These are phyloP conservation scores for Taphrina communis DNA, from an alignment of 1,139 yeast genomes.

Conservation along the genomic window DNA sequence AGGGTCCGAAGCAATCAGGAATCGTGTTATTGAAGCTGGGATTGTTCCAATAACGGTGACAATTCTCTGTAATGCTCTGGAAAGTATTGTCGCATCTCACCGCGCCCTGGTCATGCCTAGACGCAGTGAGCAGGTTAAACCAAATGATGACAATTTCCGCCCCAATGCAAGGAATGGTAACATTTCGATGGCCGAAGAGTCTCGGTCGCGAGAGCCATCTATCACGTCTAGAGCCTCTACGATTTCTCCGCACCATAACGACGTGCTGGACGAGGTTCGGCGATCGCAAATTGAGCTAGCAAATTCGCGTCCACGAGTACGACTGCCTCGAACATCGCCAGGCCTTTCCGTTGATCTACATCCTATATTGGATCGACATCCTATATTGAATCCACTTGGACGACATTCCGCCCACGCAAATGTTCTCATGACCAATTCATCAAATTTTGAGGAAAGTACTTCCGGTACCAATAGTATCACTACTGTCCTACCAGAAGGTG, in stretches of 20 bases:
- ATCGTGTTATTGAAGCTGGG: slow-evolving; percentile 88
- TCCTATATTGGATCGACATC: no score
- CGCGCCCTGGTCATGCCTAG: slow-evolving; percentile 1
- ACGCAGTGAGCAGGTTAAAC: background rate
- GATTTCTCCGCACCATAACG: background rate
- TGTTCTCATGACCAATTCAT: background rate
- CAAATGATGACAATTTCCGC: background rate
- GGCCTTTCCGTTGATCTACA: background rate
- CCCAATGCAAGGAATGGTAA: background rate
- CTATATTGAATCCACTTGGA: no score
- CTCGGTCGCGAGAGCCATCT: background rate
- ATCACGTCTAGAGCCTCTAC: background rate
- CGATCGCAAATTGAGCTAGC: background rate
- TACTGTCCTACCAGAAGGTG: background rate
- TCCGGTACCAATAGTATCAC: background rate
- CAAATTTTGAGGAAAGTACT: background rate
- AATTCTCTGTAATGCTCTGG: slow-evolving; percentile 62
- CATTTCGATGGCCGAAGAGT: background rate
- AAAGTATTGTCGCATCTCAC: slow-evolving; percentile 8
- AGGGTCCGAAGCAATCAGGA: slow-evolving; percentile 84
- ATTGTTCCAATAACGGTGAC: slow-evolving; percentile 90
- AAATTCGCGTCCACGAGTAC: background rate
- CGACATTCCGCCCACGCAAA: background rate
- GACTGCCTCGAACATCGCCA: background rate
- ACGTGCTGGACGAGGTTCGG: background rate